These are phyloP conservation scores for Madurella mycetomatis DNA, from an alignment of 2,329 filamentous ascomycete species.

Conservation along the genomic window DNA sequence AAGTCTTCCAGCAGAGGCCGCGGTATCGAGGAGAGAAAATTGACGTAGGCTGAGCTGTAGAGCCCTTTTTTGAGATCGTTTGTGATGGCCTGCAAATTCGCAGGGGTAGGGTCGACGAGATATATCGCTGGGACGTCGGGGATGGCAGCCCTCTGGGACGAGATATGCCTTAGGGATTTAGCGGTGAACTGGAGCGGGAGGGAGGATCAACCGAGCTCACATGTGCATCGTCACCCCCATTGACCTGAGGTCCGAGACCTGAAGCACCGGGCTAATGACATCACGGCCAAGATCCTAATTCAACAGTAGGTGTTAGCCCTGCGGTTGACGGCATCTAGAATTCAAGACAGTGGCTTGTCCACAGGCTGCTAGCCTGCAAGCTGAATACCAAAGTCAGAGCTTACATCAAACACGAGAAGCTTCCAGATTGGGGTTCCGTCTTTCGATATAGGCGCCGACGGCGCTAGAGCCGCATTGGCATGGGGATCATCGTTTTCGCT, in stretches of 20 bases:
- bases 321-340: background rate
- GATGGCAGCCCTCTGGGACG: slow-evolving; percentile 77
- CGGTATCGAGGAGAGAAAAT: slow-evolving; percentile 92
- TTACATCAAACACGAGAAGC: slow-evolving; percentile 83
- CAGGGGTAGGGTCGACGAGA: slow-evolving; percentile 79
- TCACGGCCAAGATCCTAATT: slow-evolving; percentile 66
- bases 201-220: slow-evolving; percentile 43
- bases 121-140: slow-evolving; percentile 96
- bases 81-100: slow-evolving; percentile 79
- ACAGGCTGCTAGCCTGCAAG: background rate
- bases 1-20: slow-evolving; percentile 91
- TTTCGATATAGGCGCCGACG: slow-evolving; percentile 71
- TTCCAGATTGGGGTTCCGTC: slow-evolving; percentile 76
- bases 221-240: slow-evolving; percentile 97
- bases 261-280: slow-evolving; percentile 92
- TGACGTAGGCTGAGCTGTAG: slow-evolving; percentile 92
- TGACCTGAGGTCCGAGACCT: slow-evolving; percentile 85
- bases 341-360: background rate
- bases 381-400: background rate
- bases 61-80: slow-evolving; percentile 80
- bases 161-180: slow-evolving; percentile 61
- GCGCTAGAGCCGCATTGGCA: slow-evolving; percentile 60
- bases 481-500: slow-evolving; percentile 59
- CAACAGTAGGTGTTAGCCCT: slow-evolving; percentile 9
- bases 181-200: background rate